Evolutionary conservation across 495 filamentous ascomycete species (phyloP).

Genomic region (Rusavskia elegans): DNA sequence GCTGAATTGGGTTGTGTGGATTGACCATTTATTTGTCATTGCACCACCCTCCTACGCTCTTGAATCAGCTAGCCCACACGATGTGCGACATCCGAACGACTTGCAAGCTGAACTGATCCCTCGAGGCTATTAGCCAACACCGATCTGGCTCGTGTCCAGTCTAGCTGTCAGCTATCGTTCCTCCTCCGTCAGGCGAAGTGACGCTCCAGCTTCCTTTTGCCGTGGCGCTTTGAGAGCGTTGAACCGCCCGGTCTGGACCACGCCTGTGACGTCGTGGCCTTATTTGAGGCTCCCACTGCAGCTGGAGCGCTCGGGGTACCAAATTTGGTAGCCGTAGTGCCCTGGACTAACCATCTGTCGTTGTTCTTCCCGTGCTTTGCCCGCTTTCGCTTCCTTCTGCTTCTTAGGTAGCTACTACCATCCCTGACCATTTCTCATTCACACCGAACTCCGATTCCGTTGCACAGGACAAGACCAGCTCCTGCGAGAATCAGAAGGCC

Average conservation of each 20-base stretch:
- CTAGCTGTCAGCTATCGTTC: not conserved
- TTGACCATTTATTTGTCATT: slow-evolving; percentile 1
- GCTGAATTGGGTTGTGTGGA: not conserved
- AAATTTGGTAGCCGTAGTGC: not conserved
- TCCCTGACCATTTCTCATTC: not conserved
- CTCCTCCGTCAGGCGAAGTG: not conserved
- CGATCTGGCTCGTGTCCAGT: not conserved
- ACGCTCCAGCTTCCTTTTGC: not conserved
- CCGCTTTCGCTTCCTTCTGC: not conserved
- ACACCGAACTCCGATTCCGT: not conserved
- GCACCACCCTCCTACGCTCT: not conserved
- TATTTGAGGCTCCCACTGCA: not conserved
- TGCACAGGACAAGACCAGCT: not conserved
- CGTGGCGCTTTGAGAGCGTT: not conserved
- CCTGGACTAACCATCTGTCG: not conserved
- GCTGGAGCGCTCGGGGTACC: not conserved
- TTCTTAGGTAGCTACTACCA: not conserved
- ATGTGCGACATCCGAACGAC: not conserved
- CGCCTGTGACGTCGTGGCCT: not conserved
- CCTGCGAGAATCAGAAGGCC: not conserved
- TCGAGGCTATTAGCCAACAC: not conserved
- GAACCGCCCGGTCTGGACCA: not conserved
- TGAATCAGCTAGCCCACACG: not conserved
- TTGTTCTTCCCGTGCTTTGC: not conserved
- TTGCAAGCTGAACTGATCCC: not conserved